Base-by-base conservation (phyloP, 139 green algal genomes). In the Microglena sp. region DNA sequence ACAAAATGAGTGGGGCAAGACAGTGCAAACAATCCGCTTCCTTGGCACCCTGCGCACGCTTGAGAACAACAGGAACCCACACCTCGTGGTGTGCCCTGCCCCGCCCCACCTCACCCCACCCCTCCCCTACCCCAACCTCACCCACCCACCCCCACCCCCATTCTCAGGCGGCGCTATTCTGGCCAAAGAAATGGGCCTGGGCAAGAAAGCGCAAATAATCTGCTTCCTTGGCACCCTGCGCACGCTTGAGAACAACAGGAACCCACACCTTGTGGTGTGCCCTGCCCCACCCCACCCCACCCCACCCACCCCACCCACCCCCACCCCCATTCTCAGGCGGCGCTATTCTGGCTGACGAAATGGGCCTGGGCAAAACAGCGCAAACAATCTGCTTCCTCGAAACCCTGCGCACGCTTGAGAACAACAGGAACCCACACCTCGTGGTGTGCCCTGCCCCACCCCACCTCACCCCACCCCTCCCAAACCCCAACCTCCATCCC, bases 31-130 rank as follows among this genome's bases (percentile, higher is more conserved):
- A 2, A 93, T 95, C 62, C 79, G 68, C 26, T 96, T 95, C 75
- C 72, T 97, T 59, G 87, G 81, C 69, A 33, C 65, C 71, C 66
- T 79, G 5, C 60, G 58, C 45, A 67, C 57, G 28, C 8, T 58
- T 35, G 15, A 15, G 4, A n/a, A n/a, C n/a, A n/a, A n/a, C n/a
- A n/a, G n/a, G n/a, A 28, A 32, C 29, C 94, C 94, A 7, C 94
- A 99, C 82, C 84, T 99, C 77, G 82, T 98, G 28, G 86, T 97
- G 45, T 91, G 92, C 57, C 93, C 93, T 31, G 95, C 97, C n/a
- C n/a, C n/a, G n/a, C n/a, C n/a, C n/a, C n/a, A n/a, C n/a, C n/a
- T n/a, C n/a, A n/a, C n/a, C n/a, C n/a, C n/a, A n/a, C n/a, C n/a
- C n/a, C n/a, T n/a, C n/a, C n/a, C n/a, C n/a, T n/a, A n/a, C n/a